Base-by-base conservation (phyloP, 1,284 basidiomycete species). In the Puccinia hordei region DNA sequence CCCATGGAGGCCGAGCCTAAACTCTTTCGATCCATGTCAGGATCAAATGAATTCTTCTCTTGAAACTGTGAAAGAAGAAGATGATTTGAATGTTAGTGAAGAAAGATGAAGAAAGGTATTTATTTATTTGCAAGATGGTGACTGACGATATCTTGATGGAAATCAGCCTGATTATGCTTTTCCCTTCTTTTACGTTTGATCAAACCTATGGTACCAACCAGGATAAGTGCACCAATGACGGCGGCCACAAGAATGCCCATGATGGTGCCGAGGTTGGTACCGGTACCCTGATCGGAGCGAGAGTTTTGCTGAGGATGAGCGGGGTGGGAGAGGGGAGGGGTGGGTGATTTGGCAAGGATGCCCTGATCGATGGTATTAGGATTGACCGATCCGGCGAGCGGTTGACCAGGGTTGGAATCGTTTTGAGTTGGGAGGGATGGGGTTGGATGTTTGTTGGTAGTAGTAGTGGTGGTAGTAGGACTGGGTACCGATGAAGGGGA, bases 191-290 rank as follows among this genome's bases (percentile, higher is more conserved):
- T 61, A 17, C 61, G 57, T 10, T 61, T 44, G 19, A 75, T 33
- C 55, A 75, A 65, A 24, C 59, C 59, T 1, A 75, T 17, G 15
- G 65, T 15, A 15, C 41, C 59, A 15, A 15, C 73, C 3, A 75
- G n/a, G 73, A 75, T 44, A n/a, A 75, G n/a, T 6, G 55, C 55
- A 2, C 35, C 73, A n/a, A 75, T n/a, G 35, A 63, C n/a, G 41
- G 59, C 73, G 9, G 53, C 59, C 1, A 65, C 41, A 35, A 75
- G 57, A 27, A 75, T 65, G n/a, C 73, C 73, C 13, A 75, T 46
- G 57, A 75, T 75, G 24, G 73, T 75, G 13, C 73, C 73, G 38
- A 75, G 33, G 33, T 46, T 35, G 19, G 73, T 51, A 22, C n/a
- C 41, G 2, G 35, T 63, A 5, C 27, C 19, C 5, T 65, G 24